Percentiles rank a stretch among this genome's conserved stretches.
phyloP scores from a whole-genome alignment of 805 yeast genomes.

The Suhomyces pyralidae region DNA sequence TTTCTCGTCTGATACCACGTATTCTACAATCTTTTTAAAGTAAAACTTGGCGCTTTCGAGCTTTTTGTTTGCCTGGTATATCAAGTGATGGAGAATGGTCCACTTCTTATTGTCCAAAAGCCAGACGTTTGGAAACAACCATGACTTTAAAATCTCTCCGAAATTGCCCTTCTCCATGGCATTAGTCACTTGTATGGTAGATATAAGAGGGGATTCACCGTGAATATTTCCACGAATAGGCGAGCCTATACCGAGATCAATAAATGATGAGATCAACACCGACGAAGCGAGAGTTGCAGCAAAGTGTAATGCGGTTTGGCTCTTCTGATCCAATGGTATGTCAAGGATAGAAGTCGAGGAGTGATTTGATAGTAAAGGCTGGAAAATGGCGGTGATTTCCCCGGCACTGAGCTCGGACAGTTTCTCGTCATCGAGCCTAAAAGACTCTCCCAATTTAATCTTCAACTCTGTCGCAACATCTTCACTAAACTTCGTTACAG shows the following conservation, averaged over 20 bases:
- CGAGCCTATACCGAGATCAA: slow-evolving; percentile 33
- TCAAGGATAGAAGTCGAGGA: slow-evolving; percentile 17
- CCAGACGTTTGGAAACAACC: slow-evolving; percentile 60
- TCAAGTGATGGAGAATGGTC: slow-evolving; percentile 84
- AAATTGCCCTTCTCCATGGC: slow-evolving; percentile 78
- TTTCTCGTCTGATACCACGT: slow-evolving; percentile 22
- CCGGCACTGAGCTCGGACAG: slow-evolving; percentile 11
- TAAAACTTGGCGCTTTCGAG: slow-evolving; percentile 35
- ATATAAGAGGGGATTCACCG: slow-evolving; percentile 47
- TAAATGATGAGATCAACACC: slow-evolving; percentile 32
- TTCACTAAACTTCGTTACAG: slow-evolving; percentile 34
- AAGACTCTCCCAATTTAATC: slow-evolving; percentile 31
- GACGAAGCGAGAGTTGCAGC: slow-evolving; percentile 40
- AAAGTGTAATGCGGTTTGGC: slow-evolving; percentile 43
- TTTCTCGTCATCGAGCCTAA: slow-evolving; percentile 30
- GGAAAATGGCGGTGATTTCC: slow-evolving; percentile 26
- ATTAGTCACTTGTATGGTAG: slow-evolving; percentile 82
- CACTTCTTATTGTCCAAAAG: slow-evolving; percentile 60
- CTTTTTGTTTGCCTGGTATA: slow-evolving; percentile 40
- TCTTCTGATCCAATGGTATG: slow-evolving; percentile 37
- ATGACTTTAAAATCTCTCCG: slow-evolving; percentile 57
- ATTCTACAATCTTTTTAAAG: slow-evolving; percentile 32
- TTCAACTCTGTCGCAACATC: slow-evolving; percentile 33
- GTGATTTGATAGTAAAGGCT: slow-evolving; percentile 18
- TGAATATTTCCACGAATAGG: slow-evolving; percentile 38